Evolutionary conservation across 805 yeast species (phyloP), one percentile per base, ranked within the genome.

Genomic region (Kodamaea laetipori): DNA sequence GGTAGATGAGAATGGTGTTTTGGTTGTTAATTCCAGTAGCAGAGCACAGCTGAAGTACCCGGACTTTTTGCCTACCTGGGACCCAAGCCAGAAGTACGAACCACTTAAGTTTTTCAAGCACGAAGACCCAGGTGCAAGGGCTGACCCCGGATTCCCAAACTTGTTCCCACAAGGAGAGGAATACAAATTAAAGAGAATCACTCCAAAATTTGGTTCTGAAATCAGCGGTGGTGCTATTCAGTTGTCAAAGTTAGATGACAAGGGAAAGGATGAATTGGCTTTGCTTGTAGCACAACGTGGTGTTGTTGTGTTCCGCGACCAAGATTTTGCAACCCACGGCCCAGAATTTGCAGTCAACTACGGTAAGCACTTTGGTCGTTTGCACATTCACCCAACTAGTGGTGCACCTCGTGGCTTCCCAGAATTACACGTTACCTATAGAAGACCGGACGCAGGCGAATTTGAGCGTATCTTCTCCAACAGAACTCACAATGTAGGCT

Each of bases 131-230:
- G 90, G 84, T n/a, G 60, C 68, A 21, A 67, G 75, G 43, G 90
- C 84, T n/a, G 84, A 83, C 56, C 76, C 80, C n/a, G 48, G 61
- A 2, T 71, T 79, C 41, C 69, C 73, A 17, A 75, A 72, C 52
- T 68, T 84, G 44, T 74, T 81, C 51, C 77, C 78, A n/a, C 42
- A 60, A 40, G 53, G 43, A 48, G 60, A 25, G 7, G 59, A 61
- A 16, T 53, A 52, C 17, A 46, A 58, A 18, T 57, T 58, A 37
- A 76, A 74, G 49, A 61, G 55, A 40, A 60, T 85, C 28, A 78
- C 87, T 1, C 92, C 94, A 23, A 83, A 78, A 55, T 69, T 86
- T 41, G 95, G 94, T 15, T 68, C 82, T 13, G 87, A 80, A 49
- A 66, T 86, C 36, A 63, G 62, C 21, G 84, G 84, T 27, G 44